Evolutionary conservation across 139 green algal genomes (phyloP).

Genomic region (Mesotaenium endlicherianum): DNA sequence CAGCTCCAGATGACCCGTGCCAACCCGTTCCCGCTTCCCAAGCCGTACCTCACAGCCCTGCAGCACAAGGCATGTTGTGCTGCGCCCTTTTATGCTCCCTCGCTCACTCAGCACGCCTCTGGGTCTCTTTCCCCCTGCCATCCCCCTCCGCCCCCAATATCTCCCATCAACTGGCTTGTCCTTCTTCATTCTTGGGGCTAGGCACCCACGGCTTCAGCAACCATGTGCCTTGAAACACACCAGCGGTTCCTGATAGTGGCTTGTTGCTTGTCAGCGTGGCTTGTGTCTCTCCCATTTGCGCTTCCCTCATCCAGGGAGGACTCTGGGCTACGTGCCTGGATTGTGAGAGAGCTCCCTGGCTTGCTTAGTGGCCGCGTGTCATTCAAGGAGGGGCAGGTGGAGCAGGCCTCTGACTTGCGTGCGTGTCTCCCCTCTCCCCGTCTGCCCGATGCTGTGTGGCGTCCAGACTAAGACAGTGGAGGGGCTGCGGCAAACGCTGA

Average conservation of each 20-base stretch:
- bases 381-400: not conserved
- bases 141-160: not conserved
- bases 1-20: constrained; percentile 8
- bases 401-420: not conserved
- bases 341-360: not conserved
- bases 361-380: not conserved
- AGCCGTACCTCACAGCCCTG: constrained; percentile 73
- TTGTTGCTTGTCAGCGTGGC: not conserved
- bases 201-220: not conserved
- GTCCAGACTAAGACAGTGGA: constrained; percentile 59
- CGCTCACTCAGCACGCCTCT: not conserved
- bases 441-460: not conserved
- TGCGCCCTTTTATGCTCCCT: not conserved
- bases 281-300: not conserved
- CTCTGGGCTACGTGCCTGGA: not conserved
- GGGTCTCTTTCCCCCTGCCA: not conserved
- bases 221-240: not conserved
- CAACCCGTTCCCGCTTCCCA: constrained; percentile 75
- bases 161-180: not conserved
- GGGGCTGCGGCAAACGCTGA: constrained; percentile 68
- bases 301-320: not conserved
- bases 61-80: constrained; percentile 63
- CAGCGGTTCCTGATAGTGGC: not conserved
- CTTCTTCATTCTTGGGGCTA: not conserved
- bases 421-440: not conserved